Percentiles rank a stretch among this genome's conserved stretches.
Conservation (phyloP, 768 basidiomycete species). For the Auricularia cornea region DNA sequence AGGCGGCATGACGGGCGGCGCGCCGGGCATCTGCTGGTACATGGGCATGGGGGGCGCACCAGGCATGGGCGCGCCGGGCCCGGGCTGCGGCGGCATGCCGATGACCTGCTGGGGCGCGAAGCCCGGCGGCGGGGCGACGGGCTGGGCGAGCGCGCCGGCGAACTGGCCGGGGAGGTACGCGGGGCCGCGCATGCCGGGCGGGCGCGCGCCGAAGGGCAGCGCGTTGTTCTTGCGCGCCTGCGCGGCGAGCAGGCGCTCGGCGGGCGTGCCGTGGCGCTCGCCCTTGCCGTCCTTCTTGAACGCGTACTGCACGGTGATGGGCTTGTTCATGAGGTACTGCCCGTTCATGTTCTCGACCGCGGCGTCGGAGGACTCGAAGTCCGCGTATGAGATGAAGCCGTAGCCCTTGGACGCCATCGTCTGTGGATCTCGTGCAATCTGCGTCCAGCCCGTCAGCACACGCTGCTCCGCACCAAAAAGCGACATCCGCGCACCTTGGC, state of each 20-base stretch:
- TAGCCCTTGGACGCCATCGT: slow-evolving; percentile 89
- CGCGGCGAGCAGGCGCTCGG: slow-evolving; percentile 91
- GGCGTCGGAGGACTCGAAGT: slow-evolving; percentile 95
- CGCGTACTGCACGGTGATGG: slow-evolving; percentile 93
- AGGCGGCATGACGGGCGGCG: slow-evolving; percentile 23
- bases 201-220: slow-evolving; percentile 66
- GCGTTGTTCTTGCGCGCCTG: slow-evolving; percentile 96
- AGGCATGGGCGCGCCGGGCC: slow-evolving; percentile 20
- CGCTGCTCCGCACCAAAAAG: neutral
- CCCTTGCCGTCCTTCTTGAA: slow-evolving; percentile 99
- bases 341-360: slow-evolving; percentile 96
- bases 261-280: slow-evolving; percentile 91
- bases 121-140: slow-evolving; percentile 76
- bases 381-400: slow-evolving; percentile 94
- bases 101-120: slow-evolving; percentile 68
- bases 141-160: slow-evolving; percentile 67
- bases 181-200: slow-evolving; percentile 63
- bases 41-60: slow-evolving; percentile 20
- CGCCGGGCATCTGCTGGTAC: slow-evolving; percentile 18
- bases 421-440: slow-evolving; percentile 89
- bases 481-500: slow-evolving; percentile 54
- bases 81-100: slow-evolving; percentile 6
- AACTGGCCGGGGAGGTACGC: slow-evolving; percentile 81
- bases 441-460: neutral
- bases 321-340: slow-evolving; percentile 98